Base-by-base conservation (phyloP, 352 stramenopile genomes). In the Phytopythium litorale region DNA sequence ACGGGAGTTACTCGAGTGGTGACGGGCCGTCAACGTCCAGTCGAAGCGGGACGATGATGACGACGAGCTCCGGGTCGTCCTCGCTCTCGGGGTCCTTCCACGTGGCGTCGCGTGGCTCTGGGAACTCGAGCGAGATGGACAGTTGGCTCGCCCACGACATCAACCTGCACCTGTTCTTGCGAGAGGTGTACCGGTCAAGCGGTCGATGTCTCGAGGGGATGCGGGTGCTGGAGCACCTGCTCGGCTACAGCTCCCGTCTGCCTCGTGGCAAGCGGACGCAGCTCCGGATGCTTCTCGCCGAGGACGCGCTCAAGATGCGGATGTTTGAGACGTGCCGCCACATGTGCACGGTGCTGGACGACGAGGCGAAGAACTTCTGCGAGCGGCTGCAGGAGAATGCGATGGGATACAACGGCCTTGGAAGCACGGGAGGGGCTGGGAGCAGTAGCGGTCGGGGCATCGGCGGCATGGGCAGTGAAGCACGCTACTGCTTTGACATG, bases 121-220 rank as follows among this genome's bases (percentile, higher is more conserved):
- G 76, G n/a, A 88, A 87, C 57, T 84, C 75, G 11, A 87, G 75
- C 28, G 84, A 93, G 32, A 70, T 92, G 60, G 87, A 96, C 58
- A 72, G 74, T 9, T 94, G 83, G 84, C 63, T 96, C 16, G 89
- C 83, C 56, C 84, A 96, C 58, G 83, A 94, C 33, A 86, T 96
- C 51, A 84, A 72, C n/a, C 59, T 96, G n/a, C 87, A 96, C 54
- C 63, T 96, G 35, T 68, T 91, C 30, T 64, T 96, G 11, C 83
- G 84, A 4, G 84, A 96, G 18, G 63, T 94, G 7, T 96, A 94
- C 58, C 80, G 77, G 19, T 82, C 83, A 7, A 93, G 82, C 56
- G 87, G 87, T 1, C 79, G 87, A n/a, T 89, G 77, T 12, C 66
- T 93, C 30, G 85, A 96, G 68, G 84, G 76, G 0, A 87, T 93